These are phyloP conservation scores for Bryum argenteum DNA, from an alignment of 225 moss, liverwort and hornwort species.

Conservation along the genomic window DNA sequence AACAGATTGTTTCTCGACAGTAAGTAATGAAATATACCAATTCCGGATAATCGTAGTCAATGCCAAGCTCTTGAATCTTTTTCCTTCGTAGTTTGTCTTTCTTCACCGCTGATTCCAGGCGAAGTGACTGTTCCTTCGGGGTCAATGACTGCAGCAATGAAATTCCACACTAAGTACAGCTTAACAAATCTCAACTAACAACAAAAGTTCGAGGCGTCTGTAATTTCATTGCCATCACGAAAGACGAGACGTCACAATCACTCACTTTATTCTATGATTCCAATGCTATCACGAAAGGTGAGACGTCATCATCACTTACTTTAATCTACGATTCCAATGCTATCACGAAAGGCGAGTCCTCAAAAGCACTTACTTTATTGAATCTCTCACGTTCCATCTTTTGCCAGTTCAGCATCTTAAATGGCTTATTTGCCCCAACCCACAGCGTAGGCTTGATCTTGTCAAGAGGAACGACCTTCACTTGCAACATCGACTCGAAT, in stretches of 20 bases:
- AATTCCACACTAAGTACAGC: background rate
- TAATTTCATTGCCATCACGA: no score
- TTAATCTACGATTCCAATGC: no score
- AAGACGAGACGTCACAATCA: no score
- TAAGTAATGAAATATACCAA: conserved; percentile 49
- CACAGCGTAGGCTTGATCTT: conserved; percentile 67
- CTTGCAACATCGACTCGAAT: conserved; percentile 96
- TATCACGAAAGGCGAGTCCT: background rate
- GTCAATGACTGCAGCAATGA: conserved; percentile 59
- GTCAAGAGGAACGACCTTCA: conserved; percentile 76
- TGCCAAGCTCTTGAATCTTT: conserved; percentile 72
- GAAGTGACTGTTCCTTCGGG: conserved; percentile 60
- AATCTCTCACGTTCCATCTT: conserved; percentile 59
- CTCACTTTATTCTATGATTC: no score
- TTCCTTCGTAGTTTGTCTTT: conserved; percentile 65
- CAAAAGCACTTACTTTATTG: conserved; percentile 57
- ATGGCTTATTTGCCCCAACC: conserved; percentile 70
- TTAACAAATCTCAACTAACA: background rate
- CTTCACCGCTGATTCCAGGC: conserved; percentile 57
- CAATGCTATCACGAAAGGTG: no score
- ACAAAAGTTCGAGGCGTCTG: background rate
- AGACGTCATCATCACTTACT: no score
- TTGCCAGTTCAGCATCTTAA: conserved; percentile 48
- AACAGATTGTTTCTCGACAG: background rate
- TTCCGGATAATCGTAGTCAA: conserved; percentile 84